These are phyloP conservation scores for Tolypocladium amazonense DNA, from an alignment of 2,329 filamentous ascomycete species.

Conservation along the genomic window DNA sequence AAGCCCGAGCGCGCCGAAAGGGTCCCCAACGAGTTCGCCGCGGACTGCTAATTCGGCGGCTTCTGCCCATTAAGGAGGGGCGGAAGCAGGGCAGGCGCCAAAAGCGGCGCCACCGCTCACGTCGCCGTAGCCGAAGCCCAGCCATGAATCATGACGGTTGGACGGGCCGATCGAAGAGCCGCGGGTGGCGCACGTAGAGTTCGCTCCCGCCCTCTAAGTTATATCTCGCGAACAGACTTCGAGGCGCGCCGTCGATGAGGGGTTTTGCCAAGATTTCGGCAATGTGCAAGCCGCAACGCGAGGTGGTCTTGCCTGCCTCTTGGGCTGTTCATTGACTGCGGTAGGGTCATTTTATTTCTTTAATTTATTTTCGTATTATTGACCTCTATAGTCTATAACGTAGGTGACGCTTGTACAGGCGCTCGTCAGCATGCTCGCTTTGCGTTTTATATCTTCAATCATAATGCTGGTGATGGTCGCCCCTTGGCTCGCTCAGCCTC, in stretches of 20 bases:
- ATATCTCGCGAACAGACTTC: background rate
- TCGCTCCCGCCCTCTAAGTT: background rate
- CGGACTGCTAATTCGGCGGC: background rate
- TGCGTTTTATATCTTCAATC: background rate
- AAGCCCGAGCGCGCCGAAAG: background rate
- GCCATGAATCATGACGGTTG: background rate
- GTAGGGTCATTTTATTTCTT: too few species aligned
- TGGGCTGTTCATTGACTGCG: background rate
- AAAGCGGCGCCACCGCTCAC: background rate
- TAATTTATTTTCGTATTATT: background rate
- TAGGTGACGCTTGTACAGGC: background rate
- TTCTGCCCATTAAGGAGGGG: background rate
- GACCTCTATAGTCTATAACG: background rate
- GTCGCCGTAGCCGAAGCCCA: background rate
- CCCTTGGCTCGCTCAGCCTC: conserved; percentile 1
- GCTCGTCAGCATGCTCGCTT: background rate
- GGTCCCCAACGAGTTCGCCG: background rate
- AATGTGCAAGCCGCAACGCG: background rate
- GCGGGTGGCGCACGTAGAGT: background rate
- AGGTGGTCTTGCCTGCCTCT: background rate
- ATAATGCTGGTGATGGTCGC: background rate
- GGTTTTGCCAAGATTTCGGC: background rate
- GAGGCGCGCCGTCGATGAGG: background rate
- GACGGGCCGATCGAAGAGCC: background rate
- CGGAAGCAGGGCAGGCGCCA: background rate